Percentiles rank a stretch among this genome's conserved stretches.
Conservation (phyloP, 2,329 filamentous ascomycete species). For the Xylariaceae sp. region DNA sequence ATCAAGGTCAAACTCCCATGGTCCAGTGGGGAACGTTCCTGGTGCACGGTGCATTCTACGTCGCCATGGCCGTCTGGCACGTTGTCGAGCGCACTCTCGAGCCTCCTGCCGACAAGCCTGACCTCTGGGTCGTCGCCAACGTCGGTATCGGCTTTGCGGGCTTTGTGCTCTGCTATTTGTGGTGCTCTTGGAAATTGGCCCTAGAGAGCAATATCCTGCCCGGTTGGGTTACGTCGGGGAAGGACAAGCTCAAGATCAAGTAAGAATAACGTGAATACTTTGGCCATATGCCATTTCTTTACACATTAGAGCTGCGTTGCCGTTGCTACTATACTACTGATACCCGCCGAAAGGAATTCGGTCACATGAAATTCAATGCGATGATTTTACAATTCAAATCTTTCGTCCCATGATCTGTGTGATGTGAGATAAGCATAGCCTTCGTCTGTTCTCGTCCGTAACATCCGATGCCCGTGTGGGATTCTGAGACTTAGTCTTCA, state of each 20-base stretch:
- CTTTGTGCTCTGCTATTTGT: slow-evolving; percentile 83
- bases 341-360: too few relatives aligned
- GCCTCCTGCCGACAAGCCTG: slow-evolving; percentile 75
- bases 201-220: slow-evolving; percentile 54
- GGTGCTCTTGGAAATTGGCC: slow-evolving; percentile 73
- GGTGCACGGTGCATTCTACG: slow-evolving; percentile 72
- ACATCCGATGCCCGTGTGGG: too few relatives aligned
- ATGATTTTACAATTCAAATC: too few relatives aligned
- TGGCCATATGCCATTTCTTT: too few relatives aligned
- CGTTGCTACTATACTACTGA: too few relatives aligned
- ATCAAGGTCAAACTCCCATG: slow-evolving; percentile 43
- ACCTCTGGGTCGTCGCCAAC: slow-evolving; percentile 91
- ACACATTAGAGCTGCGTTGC: too few relatives aligned
- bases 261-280: slow-evolving; percentile 6
- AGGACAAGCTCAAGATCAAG: slow-evolving; percentile 24
- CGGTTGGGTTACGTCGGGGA: slow-evolving; percentile 18
- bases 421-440: too few relatives aligned
- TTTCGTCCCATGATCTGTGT: too few relatives aligned
- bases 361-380: too few relatives aligned
- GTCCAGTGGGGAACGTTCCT: slow-evolving; percentile 58
- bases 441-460: too few relatives aligned
- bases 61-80: slow-evolving; percentile 78
- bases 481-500: too few relatives aligned
- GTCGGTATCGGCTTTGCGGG: slow-evolving; percentile 80
- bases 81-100: slow-evolving; percentile 62